phyloP scores from a whole-genome alignment of 352 stramenopile genomes.

The Pythium angustatum region DNA sequence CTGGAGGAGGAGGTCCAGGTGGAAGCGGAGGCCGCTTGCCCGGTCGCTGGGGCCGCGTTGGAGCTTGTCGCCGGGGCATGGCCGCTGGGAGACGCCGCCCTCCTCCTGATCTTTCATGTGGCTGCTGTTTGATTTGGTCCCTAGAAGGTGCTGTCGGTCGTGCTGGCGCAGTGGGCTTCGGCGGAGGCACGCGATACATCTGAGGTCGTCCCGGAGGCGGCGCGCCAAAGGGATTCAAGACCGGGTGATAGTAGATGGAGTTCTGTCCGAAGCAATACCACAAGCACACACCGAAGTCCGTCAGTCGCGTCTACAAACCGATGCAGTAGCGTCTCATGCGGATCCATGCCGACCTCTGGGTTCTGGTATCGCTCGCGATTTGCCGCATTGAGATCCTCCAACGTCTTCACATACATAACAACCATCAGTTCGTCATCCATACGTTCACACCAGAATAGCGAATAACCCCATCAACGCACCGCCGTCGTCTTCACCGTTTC shows the following conservation, averaged over 20 bases:
- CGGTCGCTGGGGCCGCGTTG: slow-evolving; percentile 30
- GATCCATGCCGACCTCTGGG: slow-evolving; percentile 45
- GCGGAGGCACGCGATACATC: slow-evolving; percentile 48
- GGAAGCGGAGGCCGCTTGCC: slow-evolving; percentile 69
- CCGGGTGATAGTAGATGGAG: slow-evolving; percentile 83
- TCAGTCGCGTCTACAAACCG: background rate
- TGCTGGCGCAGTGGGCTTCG: slow-evolving; percentile 16
- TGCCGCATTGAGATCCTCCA: slow-evolving; percentile 47
- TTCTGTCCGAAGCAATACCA: slow-evolving; percentile 36
- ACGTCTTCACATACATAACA: slow-evolving; percentile 35
- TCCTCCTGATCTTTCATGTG: background rate
- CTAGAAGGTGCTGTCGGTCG: background rate
- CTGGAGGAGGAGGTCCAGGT: slow-evolving; percentile 47
- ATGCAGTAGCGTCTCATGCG: background rate
- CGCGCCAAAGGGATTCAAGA: slow-evolving; percentile 72
- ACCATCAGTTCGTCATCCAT: too few species aligned
- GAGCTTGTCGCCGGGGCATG: slow-evolving; percentile 9
- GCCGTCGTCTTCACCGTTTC: slow-evolving; percentile 32
- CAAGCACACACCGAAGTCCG: too few species aligned
- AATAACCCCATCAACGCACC: slow-evolving; percentile 26
- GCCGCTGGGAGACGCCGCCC: slow-evolving; percentile 8
- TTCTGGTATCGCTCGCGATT: slow-evolving; percentile 74
- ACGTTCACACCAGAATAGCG: too few species aligned
- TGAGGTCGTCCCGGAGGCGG: slow-evolving; percentile 65
- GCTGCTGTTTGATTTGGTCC: background rate